Conservation (phyloP, 495 filamentous ascomycete species). For the Delitschia confertaspora region DNA sequence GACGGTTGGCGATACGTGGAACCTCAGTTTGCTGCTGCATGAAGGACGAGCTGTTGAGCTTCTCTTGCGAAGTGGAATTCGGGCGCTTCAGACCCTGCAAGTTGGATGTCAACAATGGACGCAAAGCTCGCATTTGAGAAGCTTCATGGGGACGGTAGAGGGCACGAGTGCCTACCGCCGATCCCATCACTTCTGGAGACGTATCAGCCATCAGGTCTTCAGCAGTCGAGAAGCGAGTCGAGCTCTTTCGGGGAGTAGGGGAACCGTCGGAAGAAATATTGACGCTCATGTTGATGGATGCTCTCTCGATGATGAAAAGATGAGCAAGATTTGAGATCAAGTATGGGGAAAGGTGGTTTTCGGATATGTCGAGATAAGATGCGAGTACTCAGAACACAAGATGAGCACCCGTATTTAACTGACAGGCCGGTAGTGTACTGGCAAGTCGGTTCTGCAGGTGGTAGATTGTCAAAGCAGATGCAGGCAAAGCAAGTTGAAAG, state of each 20-base stretch:
- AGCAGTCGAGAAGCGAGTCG: conserved; percentile 14
- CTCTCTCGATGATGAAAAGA: conserved; percentile 7
- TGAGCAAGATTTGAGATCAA: conserved; percentile 16
- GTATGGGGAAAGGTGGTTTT: conserved; percentile 7
- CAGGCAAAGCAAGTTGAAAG: conserved; percentile 8
- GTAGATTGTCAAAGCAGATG: conserved; percentile 29
- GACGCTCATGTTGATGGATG: conserved; percentile 19
- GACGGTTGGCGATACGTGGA: conserved; percentile 4
- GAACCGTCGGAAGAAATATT: conserved; percentile 30
- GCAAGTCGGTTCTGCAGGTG: conserved; percentile 8
- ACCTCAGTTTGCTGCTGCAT: no score
- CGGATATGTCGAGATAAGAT: conserved; percentile 20
- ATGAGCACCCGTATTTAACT: conserved; percentile 8
- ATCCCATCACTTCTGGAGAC: conserved; percentile 21
- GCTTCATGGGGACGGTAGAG: conserved; percentile 5
- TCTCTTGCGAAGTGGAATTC: conserved; percentile 4
- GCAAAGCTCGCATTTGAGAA: conserved; percentile 1
- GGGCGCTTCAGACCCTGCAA: conserved; percentile 27
- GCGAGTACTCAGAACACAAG: conserved; percentile 12
- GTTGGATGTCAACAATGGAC: conserved; percentile 20
- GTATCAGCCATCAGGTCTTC: conserved; percentile 22
- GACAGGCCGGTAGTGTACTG: conserved; percentile 3
- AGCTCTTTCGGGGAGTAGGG: conserved; percentile 26
- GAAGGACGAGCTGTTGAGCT: no score
- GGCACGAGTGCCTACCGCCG: conserved; percentile 21